Conservation (phyloP, 2,329 filamentous ascomycete species). For the Colletotrichum neosansevieriae region DNA sequence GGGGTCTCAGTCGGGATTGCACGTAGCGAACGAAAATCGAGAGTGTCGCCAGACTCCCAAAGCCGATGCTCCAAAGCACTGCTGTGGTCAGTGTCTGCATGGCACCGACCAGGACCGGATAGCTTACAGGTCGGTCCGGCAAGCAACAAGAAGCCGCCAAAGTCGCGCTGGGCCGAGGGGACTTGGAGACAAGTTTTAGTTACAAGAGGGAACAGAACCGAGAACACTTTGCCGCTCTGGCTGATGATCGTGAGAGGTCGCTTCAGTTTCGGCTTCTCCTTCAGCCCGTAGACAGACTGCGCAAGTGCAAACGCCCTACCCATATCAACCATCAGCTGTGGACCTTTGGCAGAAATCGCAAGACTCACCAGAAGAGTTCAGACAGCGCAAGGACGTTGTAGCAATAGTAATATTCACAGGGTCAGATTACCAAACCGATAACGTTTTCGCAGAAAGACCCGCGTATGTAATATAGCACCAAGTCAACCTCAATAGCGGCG, state of each 20-base stretch:
- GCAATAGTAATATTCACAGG: constrained; percentile 8
- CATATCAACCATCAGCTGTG: fast-evolving
- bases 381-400: constrained; percentile 15
- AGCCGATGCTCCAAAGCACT: constrained; percentile 12
- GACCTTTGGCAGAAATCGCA: fast-evolving
- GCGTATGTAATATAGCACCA: constrained; percentile 21
- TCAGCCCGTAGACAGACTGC: constrained; percentile 27
- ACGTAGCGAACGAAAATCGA: constrained; percentile 10
- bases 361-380: not conserved
- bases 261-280: constrained; percentile 14
- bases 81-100: not conserved
- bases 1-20: not conserved
- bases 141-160: constrained; percentile 6
- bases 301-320: constrained; percentile 12
- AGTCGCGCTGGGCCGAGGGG: not conserved
- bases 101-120: fast-evolving
- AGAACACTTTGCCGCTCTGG: constrained; percentile 9
- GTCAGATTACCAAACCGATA: not conserved
- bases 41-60: constrained; percentile 6
- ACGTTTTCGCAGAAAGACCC: not conserved
- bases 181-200: constrained; percentile 10
- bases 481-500: constrained; percentile 6
- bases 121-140: constrained; percentile 22
- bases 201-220: constrained; percentile 1
- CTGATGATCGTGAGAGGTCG: constrained; percentile 19